Evolutionary conservation across 176 grass and related monocot species (phyloP).

Genomic region (Oryza glaberrima): DNA sequence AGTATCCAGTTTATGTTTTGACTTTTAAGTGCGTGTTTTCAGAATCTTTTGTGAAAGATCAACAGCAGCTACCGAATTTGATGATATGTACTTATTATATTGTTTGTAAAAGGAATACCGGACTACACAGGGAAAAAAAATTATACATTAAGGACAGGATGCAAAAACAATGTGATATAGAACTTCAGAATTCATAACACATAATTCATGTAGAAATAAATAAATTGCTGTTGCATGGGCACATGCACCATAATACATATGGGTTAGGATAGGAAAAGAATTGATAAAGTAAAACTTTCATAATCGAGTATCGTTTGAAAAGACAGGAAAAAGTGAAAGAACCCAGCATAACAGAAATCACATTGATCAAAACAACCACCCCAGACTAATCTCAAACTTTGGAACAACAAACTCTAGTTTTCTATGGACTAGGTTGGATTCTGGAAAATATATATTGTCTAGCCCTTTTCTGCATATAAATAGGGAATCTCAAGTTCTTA

Average conservation of each 20-base stretch:
- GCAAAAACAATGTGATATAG: not conserved
- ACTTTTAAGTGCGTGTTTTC: not conserved
- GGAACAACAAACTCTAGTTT: not conserved
- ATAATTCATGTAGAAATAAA: constrained; percentile 1
- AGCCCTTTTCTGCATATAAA: not conserved
- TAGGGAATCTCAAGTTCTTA: constrained; percentile 3
- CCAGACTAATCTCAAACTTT: not conserved
- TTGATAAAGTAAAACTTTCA: not conserved
- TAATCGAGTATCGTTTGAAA: not conserved
- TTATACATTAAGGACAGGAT: constrained; percentile 16
- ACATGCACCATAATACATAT: not conserved
- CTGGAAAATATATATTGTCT: not conserved
- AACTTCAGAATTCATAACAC: not conserved
- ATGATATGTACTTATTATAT: constrained; percentile 1
- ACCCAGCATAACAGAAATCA: not conserved
- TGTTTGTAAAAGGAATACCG: not conserved
- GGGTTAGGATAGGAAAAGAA: not conserved
- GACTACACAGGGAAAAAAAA: not conserved
- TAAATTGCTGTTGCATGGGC: not conserved
- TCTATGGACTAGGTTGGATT: not conserved
- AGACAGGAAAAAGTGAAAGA: constrained; percentile 18
- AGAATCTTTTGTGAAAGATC: constrained; percentile 17
- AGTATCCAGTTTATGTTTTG: not conserved
- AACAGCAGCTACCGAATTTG: constrained; percentile 4
- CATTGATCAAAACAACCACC: not conserved